phyloP scores from a whole-genome alignment of 805 yeast genomes.

The Candida sithepensis region DNA sequence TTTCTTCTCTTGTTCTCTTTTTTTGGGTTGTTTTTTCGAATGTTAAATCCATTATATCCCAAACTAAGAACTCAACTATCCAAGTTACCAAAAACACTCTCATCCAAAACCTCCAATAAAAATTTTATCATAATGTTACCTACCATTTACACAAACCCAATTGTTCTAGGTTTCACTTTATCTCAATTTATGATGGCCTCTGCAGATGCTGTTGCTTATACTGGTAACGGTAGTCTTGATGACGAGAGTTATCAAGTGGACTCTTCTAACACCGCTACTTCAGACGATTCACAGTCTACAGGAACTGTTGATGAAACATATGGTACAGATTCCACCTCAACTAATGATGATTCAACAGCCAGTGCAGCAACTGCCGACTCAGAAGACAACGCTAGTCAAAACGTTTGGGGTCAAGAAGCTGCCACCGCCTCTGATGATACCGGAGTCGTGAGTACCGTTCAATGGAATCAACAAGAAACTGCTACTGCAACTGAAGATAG shows the following conservation, averaged over 20 bases:
- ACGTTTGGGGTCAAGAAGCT: background rate
- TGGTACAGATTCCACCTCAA: too few species aligned
- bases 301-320: background rate
- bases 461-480: background rate
- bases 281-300: constrained; percentile 4
- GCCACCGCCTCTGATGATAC: background rate
- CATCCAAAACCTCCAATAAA: too few species aligned
- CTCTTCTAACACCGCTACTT: constrained; percentile 3
- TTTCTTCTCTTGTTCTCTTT: background rate
- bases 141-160: constrained; percentile 7
- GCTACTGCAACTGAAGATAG: background rate
- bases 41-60: too few species aligned
- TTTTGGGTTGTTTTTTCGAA: too few species aligned
- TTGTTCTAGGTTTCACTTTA: constrained; percentile 9
- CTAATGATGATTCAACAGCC: too few species aligned
- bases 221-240: constrained; percentile 18
- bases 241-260: constrained; percentile 7
- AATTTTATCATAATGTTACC: constrained; percentile 5
- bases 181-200: constrained; percentile 8
- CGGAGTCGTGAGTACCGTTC: background rate
- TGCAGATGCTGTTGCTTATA: constrained; percentile 5
- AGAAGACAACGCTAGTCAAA: background rate
- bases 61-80: too few species aligned
- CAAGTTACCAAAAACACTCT: too few species aligned
- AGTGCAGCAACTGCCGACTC: background rate